Evolutionary conservation across 169 alveolate genomes (phyloP).

Genomic region (Prorocentrum cordatum): DNA sequence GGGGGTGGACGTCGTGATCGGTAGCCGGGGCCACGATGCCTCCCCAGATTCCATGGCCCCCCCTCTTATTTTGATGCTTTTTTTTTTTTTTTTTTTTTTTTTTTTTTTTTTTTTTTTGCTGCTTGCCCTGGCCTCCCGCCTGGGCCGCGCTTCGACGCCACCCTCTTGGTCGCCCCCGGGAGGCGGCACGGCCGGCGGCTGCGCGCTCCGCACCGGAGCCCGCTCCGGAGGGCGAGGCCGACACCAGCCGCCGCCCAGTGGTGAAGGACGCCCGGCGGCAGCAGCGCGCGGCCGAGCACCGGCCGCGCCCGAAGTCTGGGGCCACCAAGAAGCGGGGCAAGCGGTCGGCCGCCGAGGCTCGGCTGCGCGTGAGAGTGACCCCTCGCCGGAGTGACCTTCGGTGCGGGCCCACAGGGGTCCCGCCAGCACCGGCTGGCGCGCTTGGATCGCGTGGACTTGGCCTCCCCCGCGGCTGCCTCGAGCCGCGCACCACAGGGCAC

Average conservation of each 20-base stretch:
- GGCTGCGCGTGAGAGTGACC: too few relatives aligned
- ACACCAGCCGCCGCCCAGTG: constrained; percentile 16
- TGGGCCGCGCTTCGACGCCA: background rate
- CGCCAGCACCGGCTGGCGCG: too few relatives aligned
- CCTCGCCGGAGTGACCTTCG: too few relatives aligned
- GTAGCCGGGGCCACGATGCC: background rate
- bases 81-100: too few relatives aligned
- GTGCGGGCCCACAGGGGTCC: too few relatives aligned
- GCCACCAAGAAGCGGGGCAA: too few relatives aligned
- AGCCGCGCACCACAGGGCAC: too few relatives aligned
- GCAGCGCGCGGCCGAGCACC: constrained; percentile 43
- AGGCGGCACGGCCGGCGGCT: background rate
- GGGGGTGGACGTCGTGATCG: background rate
- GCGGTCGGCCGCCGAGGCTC: too few relatives aligned
- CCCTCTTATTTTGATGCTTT: too few relatives aligned
- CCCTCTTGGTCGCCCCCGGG: background rate
- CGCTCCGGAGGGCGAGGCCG: constrained; percentile 28
- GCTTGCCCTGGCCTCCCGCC: background rate
- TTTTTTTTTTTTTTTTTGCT: too few relatives aligned
- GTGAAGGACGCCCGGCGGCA: constrained; percentile 45
- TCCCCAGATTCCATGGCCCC: background rate
- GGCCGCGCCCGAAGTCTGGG: constrained; percentile 62
- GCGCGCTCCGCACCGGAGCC: background rate
- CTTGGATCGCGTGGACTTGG: too few relatives aligned
- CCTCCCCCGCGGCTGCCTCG: too few relatives aligned